Evolutionary conservation across 139 green algal species (phyloP).

Genomic region (Chlorella sp.): DNA sequence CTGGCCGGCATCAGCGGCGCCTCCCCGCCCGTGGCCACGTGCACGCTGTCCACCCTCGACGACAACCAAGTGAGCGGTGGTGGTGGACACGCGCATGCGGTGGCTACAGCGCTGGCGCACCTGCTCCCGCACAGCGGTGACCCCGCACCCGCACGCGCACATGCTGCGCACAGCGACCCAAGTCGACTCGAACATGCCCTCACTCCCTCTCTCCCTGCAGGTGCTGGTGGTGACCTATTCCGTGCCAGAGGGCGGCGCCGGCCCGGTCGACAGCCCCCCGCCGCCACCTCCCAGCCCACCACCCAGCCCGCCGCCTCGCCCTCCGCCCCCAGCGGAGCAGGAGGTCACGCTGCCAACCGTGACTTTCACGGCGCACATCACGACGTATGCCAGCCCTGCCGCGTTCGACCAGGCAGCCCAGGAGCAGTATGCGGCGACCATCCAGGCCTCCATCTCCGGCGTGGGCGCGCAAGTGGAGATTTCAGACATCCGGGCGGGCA

Average conservation of each 20-base stretch:
- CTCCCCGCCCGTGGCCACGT: not conserved
- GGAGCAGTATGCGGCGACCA: slow-evolving; percentile 1
- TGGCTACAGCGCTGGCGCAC: no score
- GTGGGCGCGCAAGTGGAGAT: not conserved
- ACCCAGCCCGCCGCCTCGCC: not conserved
- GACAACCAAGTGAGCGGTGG: slow-evolving; percentile 13
- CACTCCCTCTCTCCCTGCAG: no score
- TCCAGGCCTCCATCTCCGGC: not conserved
- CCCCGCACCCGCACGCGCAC: no score
- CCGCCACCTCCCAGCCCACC: not conserved
- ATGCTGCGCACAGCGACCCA: no score
- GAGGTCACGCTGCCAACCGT: not conserved
- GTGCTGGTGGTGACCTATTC: not conserved
- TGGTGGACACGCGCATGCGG: no score
- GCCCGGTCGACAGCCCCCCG: not conserved
- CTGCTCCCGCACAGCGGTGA: no score
- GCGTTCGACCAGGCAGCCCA: not conserved
- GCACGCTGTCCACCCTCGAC: slow-evolving; percentile 5
- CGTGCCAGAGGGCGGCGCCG: not conserved
- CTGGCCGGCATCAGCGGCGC: not conserved
- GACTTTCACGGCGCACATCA: not conserved
- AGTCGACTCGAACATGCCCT: no score
- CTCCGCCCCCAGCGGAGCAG: not conserved
- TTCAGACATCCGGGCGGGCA: slow-evolving; percentile 1
- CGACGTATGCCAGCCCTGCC: not conserved